Base-by-base conservation (phyloP, 1,139 yeast species). In the Sugiyamaella pinicola region DNA sequence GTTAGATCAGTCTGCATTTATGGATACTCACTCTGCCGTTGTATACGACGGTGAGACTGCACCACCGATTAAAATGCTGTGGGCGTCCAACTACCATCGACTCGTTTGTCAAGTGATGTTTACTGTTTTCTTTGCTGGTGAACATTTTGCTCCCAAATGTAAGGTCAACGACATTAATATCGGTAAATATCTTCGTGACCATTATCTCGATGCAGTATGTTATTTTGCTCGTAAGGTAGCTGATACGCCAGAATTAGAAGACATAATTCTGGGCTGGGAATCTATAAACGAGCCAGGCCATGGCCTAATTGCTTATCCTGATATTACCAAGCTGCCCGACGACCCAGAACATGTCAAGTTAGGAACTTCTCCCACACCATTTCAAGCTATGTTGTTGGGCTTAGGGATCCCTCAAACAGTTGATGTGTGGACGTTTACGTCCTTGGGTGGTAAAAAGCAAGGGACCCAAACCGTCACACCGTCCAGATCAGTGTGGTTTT, bases 31-130 rank as follows among this genome's bases (percentile, higher is more conserved):
- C 56, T 95, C 96, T 0, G 90, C 96, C 0, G 71, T 87, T 12
- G 51, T 47, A 6, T 13, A 10, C 5, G 47, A 47, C 13, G 51
- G 47, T 3, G 35, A 42, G 12, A 34, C 26, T 1, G 87, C 80
- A 64, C 87, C 87, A 3, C 85, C 61, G 10, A 51, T 60, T 47
- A 69, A 87, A 64, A 90, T 90, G 97, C 75, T 88, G 35, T 90
- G 97, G 97, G 82, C 95, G 0, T 83, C 96, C 2, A 90, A 90
- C 68, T 88, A 88, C 65, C 79, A 76, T 58, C 74, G 95, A 21
- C 73, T 90, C 52, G 96, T 89, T 0, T 76, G 87, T 18, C 79
- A 82, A 60, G 84, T 87, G 9, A 87, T 90, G 95, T 89, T 88
- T 68, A 87, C 96, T 0, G 67, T 87, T 60, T 89, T 90, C 64